phyloP scores from a whole-genome alignment of 495 filamentous ascomycete genomes.

The Umbilicaria muhlenbergii region DNA sequence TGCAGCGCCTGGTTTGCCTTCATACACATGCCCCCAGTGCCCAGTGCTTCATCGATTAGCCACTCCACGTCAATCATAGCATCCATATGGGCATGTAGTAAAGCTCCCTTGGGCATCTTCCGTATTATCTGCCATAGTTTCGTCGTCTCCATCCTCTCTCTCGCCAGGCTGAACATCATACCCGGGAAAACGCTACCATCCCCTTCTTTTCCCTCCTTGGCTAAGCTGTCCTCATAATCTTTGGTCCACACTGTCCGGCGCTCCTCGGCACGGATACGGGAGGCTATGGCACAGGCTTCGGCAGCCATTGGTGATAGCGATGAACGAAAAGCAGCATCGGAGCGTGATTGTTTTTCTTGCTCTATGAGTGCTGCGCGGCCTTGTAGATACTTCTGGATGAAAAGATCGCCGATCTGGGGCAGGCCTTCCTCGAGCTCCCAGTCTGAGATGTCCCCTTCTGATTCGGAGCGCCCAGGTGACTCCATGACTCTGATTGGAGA shows the following conservation, averaged over 20 bases:
- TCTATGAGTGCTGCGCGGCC: constrained; percentile 63
- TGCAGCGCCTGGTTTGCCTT: constrained; percentile 35
- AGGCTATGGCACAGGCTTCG: constrained; percentile 62
- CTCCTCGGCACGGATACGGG: constrained; percentile 63
- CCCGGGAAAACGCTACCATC: constrained; percentile 49
- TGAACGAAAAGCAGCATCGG: constrained; percentile 33
- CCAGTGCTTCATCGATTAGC: constrained; percentile 52
- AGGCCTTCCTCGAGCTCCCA: constrained; percentile 36
- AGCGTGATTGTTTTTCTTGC: constrained; percentile 67
- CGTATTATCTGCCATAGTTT: constrained; percentile 74
- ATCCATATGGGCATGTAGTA: constrained; percentile 78
- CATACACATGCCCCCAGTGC: constrained; percentile 62
- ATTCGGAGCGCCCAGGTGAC: neutral
- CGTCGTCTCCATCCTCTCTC: constrained; percentile 62
- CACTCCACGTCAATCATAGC: constrained; percentile 81
- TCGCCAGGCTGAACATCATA: constrained; percentile 77
- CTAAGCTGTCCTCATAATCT: constrained; percentile 48
- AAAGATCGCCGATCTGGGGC: constrained; percentile 45
- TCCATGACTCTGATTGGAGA: too few relatives aligned
- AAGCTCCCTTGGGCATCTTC: constrained; percentile 77
- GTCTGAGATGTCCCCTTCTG: constrained; percentile 14
- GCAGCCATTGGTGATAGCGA: constrained; percentile 59
- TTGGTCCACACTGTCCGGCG: constrained; percentile 53
- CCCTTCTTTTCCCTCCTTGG: constrained; percentile 31
- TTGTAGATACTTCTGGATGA: constrained; percentile 63